Evolutionary conservation across 257 asterid genomes (phyloP), one percentile per base, ranked within the genome.

Genomic region (Solanum sitiens): DNA sequence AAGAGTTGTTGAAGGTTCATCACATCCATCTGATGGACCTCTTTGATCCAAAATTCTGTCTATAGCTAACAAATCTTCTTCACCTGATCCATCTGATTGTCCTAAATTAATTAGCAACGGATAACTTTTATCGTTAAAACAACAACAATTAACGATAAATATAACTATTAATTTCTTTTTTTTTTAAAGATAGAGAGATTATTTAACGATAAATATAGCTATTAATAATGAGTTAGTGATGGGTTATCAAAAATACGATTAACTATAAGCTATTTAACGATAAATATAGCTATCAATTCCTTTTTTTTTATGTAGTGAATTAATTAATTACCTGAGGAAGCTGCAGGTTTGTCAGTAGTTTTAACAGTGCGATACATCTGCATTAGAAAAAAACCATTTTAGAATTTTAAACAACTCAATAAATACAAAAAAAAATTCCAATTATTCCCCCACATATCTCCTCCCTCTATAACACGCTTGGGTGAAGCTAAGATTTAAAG

Each of bases 311-410:
- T 27, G 2, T 71, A 33, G 25, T 71, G 25, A 71, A 33, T 71
- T 33, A 3, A 42, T 70, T 83, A 42, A 47, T 86, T 92, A 94
- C 97, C 97, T 90, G 97, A 92, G 84, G 97, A 94, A 90, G 91
- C 95, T 61, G 95, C 95, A 45, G 95, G 93, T 85, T 92, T 94
- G 92, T 93, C 95, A 68, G 97, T 94, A 47, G 97, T 94, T 83
- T 94, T 96, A 90, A 95, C 98, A 86, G 99, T 96, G 87, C 99
- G 90, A 92, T 96, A 96, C 99, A 96, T 96, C 99, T 96, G 97
- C 98, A 92, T 88, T 89, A 89, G 86, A 83, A 77, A 85, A 88
- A 71, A 47, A 4, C 7, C 68, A 84, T 75, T 86, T 85, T 70
- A 67, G 84, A 87, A 85, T 72, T 76, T 77, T 77, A 84, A 77